Conservation (phyloP, 1,139 yeast genomes). For the Suzukiozyma palmioleophila region DNA sequence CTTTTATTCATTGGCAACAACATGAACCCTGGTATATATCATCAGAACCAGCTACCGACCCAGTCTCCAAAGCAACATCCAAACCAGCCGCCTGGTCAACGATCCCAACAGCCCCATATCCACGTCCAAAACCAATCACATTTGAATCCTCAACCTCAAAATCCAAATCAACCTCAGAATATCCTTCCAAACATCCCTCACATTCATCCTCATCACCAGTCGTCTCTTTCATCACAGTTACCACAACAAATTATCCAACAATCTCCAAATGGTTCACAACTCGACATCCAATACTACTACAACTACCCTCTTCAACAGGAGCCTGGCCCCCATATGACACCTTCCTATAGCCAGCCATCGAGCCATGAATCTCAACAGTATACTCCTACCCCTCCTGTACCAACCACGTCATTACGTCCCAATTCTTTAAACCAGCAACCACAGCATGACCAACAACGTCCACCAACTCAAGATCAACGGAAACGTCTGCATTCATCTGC, state of each 20-base stretch:
- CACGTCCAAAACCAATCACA: conserved; percentile 4
- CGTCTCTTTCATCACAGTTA: not conserved
- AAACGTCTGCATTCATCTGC: conserved; percentile 9
- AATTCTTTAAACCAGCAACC: conserved; percentile 3
- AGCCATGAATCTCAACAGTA: not conserved
- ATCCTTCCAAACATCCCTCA: conserved; percentile 1
- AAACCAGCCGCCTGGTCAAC: not conserved
- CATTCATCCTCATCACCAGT: conserved; percentile 4
- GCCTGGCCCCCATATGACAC: conserved; percentile 2
- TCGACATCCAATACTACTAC: conserved; percentile 2
- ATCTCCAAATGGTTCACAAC: conserved; percentile 2
- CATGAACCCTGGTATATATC: conserved; percentile 4
- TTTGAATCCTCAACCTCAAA: conserved; percentile 3
- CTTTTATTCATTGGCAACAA: conserved; percentile 4
- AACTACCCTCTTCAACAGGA: conserved; percentile 3
- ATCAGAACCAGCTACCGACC: conserved; percentile 4
- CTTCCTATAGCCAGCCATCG: not conserved
- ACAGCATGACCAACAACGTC: conserved; percentile 6
- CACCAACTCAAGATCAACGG: conserved; percentile 5
- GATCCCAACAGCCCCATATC: conserved; percentile 6
- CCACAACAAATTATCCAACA: conserved; percentile 5
- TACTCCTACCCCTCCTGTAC: not conserved
- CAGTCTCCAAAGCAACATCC: conserved; percentile 3
- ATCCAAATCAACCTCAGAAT: conserved; percentile 3
- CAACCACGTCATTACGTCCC: conserved; percentile 2